Conservation (phyloP, 2,329 filamentous ascomycete species). For the Aspergillus sclerotialis region DNA sequence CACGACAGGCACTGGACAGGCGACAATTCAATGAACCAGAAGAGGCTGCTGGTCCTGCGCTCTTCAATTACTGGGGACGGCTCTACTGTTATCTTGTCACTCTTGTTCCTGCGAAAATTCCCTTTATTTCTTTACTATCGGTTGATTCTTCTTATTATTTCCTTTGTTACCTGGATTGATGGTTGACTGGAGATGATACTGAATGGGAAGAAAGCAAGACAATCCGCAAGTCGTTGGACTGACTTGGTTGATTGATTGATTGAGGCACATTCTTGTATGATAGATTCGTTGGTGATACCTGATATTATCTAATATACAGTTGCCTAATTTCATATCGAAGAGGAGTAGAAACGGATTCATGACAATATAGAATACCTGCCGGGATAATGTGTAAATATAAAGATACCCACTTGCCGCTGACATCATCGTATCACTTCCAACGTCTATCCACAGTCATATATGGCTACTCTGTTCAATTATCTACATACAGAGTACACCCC, state of each 20-base stretch:
- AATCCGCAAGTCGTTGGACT: slow-evolving; percentile 1
- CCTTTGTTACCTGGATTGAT: slow-evolving; percentile 3
- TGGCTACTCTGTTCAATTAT: neutral
- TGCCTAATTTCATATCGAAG: neutral
- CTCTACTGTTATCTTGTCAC: neutral
- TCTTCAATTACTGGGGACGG: too few relatives aligned
- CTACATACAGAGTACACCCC: neutral
- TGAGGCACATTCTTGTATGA: slow-evolving; percentile 27
- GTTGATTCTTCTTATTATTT: slow-evolving; percentile 16
- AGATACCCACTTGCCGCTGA: slow-evolving; percentile 12
- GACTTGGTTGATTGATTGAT: slow-evolving; percentile 7
- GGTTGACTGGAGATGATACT: slow-evolving; percentile 3
- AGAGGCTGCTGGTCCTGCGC: too few relatives aligned
- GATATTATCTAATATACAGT: slow-evolving; percentile 14
- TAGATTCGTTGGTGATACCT: slow-evolving; percentile 24
- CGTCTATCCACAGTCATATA: slow-evolving; percentile 1
- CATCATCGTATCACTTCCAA: slow-evolving; percentile 17
- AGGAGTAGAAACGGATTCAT: neutral
- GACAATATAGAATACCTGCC: neutral
- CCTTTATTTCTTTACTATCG: slow-evolving; percentile 9
- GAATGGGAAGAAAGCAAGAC: neutral
- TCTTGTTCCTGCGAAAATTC: neutral
- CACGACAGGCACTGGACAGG: too few relatives aligned
- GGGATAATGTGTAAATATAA: slow-evolving; percentile 2
- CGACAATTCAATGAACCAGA: too few relatives aligned